phyloP scores from a whole-genome alignment of 306 rosid genomes.

The Begonia peltatifolia region DNA sequence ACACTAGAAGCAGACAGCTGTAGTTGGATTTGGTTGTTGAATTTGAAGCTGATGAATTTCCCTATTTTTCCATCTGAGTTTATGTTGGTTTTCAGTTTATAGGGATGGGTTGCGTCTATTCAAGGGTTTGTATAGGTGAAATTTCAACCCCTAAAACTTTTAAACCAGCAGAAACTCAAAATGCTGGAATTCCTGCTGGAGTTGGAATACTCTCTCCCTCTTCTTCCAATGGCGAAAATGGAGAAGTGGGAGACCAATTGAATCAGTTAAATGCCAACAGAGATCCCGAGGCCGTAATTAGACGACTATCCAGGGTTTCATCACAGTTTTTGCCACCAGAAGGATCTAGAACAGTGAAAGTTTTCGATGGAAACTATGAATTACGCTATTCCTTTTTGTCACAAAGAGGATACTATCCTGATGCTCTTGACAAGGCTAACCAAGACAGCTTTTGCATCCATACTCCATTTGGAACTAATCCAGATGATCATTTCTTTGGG shows the following conservation, averaged over 20 bases:
- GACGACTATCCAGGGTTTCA: conserved; percentile 83
- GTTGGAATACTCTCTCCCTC: conserved; percentile 23
- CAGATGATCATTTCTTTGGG: conserved; percentile 74
- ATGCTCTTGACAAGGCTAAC: conserved; percentile 92
- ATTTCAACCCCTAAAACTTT: conserved; percentile 30
- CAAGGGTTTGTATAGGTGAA: conserved; percentile 71
- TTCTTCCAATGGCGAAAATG: conserved; percentile 27
- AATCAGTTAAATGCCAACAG: conserved; percentile 29
- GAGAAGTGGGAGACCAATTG: conserved; percentile 30
- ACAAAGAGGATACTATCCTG: conserved; percentile 91
- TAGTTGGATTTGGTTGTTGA: neutral
- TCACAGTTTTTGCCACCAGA: conserved; percentile 86
- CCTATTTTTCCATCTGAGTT: conserved; percentile 20
- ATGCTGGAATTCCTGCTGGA: conserved; percentile 12
- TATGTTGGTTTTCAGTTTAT: conserved; percentile 5
- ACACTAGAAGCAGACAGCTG: conserved; percentile 6
- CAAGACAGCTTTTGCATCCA: conserved; percentile 95
- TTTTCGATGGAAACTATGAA: conserved; percentile 48
- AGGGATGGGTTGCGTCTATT: conserved; percentile 82
- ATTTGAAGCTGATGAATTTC: conserved; percentile 26
- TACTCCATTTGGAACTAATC: conserved; percentile 65
- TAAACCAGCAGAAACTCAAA: conserved; percentile 26
- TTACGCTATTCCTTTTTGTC: conserved; percentile 64
- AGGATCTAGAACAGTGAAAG: conserved; percentile 52
- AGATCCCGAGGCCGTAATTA: conserved; percentile 66